These are phyloP conservation scores for Ajuga chamaepitys DNA, from an alignment of 257 asterid species.

Conservation along the genomic window DNA sequence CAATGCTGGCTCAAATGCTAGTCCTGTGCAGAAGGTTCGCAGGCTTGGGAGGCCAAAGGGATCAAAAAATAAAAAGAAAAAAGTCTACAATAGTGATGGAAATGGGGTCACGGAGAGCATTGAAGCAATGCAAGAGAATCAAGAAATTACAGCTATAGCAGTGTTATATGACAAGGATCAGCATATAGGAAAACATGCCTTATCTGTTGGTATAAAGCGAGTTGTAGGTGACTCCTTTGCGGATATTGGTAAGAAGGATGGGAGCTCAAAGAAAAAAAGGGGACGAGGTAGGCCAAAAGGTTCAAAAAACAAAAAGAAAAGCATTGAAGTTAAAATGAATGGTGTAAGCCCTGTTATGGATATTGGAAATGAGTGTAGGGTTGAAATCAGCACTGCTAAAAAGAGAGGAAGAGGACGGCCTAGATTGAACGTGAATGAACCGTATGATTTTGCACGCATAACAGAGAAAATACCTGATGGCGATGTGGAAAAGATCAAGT, in stretches of 20 bases:
- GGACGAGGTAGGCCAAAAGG: conserved; percentile 11
- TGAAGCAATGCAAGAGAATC: too few species aligned
- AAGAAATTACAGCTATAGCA: too few species aligned
- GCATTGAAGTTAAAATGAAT: background rate
- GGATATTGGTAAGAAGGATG: background rate
- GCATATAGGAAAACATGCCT: background rate
- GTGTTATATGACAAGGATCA: background rate
- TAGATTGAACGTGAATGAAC: background rate
- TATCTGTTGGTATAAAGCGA: background rate
- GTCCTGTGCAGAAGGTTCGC: background rate
- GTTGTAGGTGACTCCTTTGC: background rate
- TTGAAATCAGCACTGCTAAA: background rate
- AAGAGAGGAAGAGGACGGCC: background rate
- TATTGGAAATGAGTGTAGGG: background rate
- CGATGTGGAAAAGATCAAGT: conserved; percentile 5
- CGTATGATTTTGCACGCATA: conserved; percentile 5
- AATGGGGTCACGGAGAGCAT: too few species aligned
- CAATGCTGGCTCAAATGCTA: background rate
- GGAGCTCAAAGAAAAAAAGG: background rate
- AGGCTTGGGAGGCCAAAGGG: conserved; percentile 7
- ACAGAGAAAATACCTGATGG: conserved; percentile 11
- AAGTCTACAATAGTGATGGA: too few species aligned
- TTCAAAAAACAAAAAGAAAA: conserved; percentile 4
- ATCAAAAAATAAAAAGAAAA: conserved; percentile 10
- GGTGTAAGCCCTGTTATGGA: background rate